Percentiles rank a stretch among this genome's conserved stretches.
Evolutionary conservation across 2,329 filamentous ascomycete genomes (phyloP).

Genomic region (Penicillium hesseltinei): DNA sequence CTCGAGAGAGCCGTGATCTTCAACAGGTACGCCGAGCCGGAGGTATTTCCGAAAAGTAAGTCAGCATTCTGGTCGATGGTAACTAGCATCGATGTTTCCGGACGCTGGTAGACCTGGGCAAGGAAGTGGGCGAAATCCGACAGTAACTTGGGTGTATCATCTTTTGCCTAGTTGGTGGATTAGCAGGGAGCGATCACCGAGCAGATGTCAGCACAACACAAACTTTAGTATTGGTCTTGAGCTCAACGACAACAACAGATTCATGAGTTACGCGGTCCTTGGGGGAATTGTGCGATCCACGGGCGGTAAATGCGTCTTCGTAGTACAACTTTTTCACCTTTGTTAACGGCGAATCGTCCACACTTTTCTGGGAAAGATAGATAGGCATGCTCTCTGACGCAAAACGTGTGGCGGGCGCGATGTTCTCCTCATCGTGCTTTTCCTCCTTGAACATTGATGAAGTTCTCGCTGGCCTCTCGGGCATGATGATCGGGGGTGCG

Average conservation of each 20-base stretch:
- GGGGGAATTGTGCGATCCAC: slow-evolving; percentile 37
- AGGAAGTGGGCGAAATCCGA: slow-evolving; percentile 71
- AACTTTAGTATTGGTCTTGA: slow-evolving; percentile 65
- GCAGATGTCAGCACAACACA: slow-evolving; percentile 24
- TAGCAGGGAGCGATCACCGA: slow-evolving; percentile 12
- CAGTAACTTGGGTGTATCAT: slow-evolving; percentile 72
- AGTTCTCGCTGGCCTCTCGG: slow-evolving; percentile 16
- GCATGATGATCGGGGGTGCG: slow-evolving; percentile 15
- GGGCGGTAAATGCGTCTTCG: slow-evolving; percentile 39
- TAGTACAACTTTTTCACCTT: slow-evolving; percentile 42
- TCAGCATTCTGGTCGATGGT: slow-evolving; percentile 73
- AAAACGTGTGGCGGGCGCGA: slow-evolving; percentile 8
- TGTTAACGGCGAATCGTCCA: slow-evolving; percentile 15
- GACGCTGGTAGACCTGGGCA: slow-evolving; percentile 71
- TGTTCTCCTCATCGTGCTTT: slow-evolving; percentile 27
- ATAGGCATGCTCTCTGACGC: slow-evolving; percentile 14
- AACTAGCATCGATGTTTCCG: slow-evolving; percentile 70
- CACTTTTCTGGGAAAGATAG: slow-evolving; percentile 13
- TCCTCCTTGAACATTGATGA: slow-evolving; percentile 29
- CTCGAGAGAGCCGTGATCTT: slow-evolving; percentile 68
- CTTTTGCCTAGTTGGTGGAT: slow-evolving; percentile 53
- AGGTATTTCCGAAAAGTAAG: slow-evolving; percentile 70
- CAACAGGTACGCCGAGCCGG: slow-evolving; percentile 76
- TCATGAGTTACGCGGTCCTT: slow-evolving; percentile 53
- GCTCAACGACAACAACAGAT: slow-evolving; percentile 61